These are phyloP conservation scores for Trypanosoma congolense DNA, from an alignment of 208 protist genomes.

Conservation along the genomic window DNA sequence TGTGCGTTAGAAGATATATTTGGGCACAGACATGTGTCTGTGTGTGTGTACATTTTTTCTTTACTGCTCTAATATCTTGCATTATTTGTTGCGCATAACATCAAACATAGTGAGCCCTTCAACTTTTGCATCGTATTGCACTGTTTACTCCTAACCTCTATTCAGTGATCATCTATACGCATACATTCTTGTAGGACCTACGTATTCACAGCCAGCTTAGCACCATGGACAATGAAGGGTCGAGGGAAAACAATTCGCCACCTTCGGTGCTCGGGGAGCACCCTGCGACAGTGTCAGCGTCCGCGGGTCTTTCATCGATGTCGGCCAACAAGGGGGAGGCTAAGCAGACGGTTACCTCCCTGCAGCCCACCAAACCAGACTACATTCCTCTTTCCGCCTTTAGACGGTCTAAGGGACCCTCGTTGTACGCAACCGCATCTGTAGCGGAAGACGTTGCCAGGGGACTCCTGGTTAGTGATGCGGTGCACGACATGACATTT, in stretches of 20 bases:
- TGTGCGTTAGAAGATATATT: too few relatives aligned
- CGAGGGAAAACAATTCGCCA: not conserved
- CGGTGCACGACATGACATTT: slow-evolving; percentile 22
- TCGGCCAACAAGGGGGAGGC: not conserved
- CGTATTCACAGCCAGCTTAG: too few relatives aligned
- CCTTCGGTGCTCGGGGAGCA: not conserved
- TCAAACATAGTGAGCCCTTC: too few relatives aligned
- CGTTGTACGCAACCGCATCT: slow-evolving; percentile 11
- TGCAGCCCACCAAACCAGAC: slow-evolving; percentile 23
- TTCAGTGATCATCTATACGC: too few relatives aligned
- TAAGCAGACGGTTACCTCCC: not conserved
- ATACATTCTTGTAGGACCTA: too few relatives aligned
- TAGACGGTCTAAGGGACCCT: slow-evolving; percentile 5
- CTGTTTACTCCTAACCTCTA: too few relatives aligned
- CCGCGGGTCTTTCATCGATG: not conserved
- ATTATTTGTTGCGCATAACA: too few relatives aligned
- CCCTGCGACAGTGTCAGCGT: not conserved
- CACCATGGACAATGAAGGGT: not conserved
- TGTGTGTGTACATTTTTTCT: too few relatives aligned
- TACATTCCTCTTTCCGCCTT: slow-evolving; percentile 20
- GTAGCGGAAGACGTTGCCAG: slow-evolving; percentile 19
- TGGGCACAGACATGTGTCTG: too few relatives aligned
- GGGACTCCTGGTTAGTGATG: slow-evolving; percentile 17
- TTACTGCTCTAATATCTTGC: too few relatives aligned
- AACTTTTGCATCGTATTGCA: too few relatives aligned